Conservation (phyloP, 768 basidiomycete species). For the Leccinum obscurum region DNA sequence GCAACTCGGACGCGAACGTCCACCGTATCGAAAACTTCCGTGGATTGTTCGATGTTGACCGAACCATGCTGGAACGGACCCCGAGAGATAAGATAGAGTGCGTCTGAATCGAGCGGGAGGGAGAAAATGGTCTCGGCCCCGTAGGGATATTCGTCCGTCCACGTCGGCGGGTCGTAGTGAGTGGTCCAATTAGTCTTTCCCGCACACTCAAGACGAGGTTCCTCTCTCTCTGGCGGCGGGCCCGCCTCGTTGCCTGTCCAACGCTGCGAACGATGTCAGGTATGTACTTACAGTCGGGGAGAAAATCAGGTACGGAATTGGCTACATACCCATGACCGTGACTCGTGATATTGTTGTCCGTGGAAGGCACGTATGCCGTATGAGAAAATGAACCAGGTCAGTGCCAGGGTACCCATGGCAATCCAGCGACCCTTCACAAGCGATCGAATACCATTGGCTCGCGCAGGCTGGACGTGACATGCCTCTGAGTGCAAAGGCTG, state of each 20-base stretch:
- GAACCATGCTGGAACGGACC: conserved; percentile 30
- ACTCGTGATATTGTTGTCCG: neutral
- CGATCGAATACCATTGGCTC: neutral
- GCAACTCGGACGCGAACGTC: conserved; percentile 31
- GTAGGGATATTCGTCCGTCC: conserved; percentile 20
- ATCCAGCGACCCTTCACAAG: conserved; percentile 13
- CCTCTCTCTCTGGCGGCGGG: conserved; percentile 1
- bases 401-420: conserved; percentile 2
- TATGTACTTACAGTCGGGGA: neutral
- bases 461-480: neutral
- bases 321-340: conserved; percentile 14
- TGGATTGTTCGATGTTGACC: conserved; percentile 32
- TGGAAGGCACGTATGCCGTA: conserved; percentile 3
- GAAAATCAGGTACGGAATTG: neutral
- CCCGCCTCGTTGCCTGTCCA: neutral
- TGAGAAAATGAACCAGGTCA: conserved; percentile 19
- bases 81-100: conserved; percentile 31
- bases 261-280: conserved; percentile 11
- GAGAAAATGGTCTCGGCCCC: conserved; percentile 30
- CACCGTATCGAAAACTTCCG: conserved; percentile 27
- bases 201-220: conserved; percentile 14
- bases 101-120: conserved; percentile 33
- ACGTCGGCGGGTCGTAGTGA: conserved; percentile 26
- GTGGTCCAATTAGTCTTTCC: conserved; percentile 22
- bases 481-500: conserved; percentile 5